Percentiles rank a stretch among this genome's conserved stretches.
phyloP scores from a whole-genome alignment of 495 filamentous ascomycete species.

The Penicillium angulare region DNA sequence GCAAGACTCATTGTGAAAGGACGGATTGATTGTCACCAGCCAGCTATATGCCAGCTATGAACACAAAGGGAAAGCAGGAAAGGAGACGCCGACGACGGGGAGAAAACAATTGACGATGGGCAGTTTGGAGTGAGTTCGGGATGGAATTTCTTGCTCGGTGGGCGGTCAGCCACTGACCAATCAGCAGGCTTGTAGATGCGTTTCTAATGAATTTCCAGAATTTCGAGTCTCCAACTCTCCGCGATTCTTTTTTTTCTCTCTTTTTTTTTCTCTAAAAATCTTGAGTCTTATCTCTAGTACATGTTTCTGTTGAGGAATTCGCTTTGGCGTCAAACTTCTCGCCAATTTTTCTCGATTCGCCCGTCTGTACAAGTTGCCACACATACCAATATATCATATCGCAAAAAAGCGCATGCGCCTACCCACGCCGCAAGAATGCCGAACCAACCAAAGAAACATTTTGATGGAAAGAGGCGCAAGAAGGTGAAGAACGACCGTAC shows the following conservation, averaged over 20 bases:
- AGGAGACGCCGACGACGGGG: constrained; percentile 14
- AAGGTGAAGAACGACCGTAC: constrained; percentile 38
- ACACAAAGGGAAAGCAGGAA: constrained; percentile 17
- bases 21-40: constrained; percentile 15
- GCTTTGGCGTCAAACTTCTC: constrained; percentile 11
- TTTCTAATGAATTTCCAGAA: constrained; percentile 34
- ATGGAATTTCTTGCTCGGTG: constrained; percentile 32
- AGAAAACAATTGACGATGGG: constrained; percentile 19
- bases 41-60: constrained; percentile 25
- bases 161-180: constrained; percentile 27
- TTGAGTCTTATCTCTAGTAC: constrained; percentile 3
- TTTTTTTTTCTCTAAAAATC: constrained; percentile 4
- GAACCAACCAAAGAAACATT: constrained; percentile 26
- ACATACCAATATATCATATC: constrained; percentile 1
- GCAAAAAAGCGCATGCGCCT: constrained; percentile 17
- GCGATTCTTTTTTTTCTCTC: constrained; percentile 9
- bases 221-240: constrained; percentile 10
- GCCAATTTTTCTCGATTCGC: neutral
- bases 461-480: constrained; percentile 43
- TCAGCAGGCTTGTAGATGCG: constrained; percentile 21
- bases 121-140: constrained; percentile 21
- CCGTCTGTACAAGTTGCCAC: neutral
- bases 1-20: constrained; percentile 53
- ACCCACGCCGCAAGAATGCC: constrained; percentile 29
- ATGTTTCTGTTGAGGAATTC: constrained; percentile 24